These are phyloP conservation scores for Lachancea nothofagi DNA, from an alignment of 805 yeast species.

Conservation along the genomic window DNA sequence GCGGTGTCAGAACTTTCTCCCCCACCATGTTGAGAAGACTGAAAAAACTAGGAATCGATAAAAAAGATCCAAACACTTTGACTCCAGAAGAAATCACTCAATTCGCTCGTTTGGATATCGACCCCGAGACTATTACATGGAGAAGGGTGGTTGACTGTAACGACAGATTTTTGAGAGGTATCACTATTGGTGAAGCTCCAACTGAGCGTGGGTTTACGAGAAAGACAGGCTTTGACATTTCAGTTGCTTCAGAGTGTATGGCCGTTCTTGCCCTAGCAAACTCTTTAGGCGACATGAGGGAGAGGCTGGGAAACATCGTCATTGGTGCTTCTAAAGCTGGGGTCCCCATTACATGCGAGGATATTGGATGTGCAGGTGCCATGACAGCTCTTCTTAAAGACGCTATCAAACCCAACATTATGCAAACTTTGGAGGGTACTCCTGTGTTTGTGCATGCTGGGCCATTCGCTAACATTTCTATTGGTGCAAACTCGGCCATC, in stretches of 20 bases:
- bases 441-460: conserved; percentile 87
- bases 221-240: conserved; percentile 73
- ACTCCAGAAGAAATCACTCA: conserved; percentile 59
- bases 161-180: conserved; percentile 72
- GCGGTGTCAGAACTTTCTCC: conserved; percentile 64
- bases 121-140: conserved; percentile 75
- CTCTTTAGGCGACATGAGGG: conserved; percentile 66
- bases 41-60: conserved; percentile 59
- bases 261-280: conserved; percentile 73
- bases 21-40: conserved; percentile 63
- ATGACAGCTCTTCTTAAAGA: conserved; percentile 75
- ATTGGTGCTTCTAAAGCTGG: conserved; percentile 64
- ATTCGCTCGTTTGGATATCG: conserved; percentile 69
- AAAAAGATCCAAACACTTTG: conserved; percentile 66
- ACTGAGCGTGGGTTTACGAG: conserved; percentile 72
- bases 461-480: conserved; percentile 82
- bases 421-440: conserved; percentile 86
- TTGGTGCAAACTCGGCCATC: conserved; percentile 78
- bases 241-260: conserved; percentile 84
- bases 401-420: conserved; percentile 76
- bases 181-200: conserved; percentile 76
- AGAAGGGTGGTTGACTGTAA: conserved; percentile 82
- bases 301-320: conserved; percentile 69
- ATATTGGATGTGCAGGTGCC: conserved; percentile 82
- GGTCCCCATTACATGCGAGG: conserved; percentile 76